These are phyloP conservation scores for Sugiyamaella castrensis DNA, from an alignment of 1,139 yeast genomes.

Conservation along the genomic window DNA sequence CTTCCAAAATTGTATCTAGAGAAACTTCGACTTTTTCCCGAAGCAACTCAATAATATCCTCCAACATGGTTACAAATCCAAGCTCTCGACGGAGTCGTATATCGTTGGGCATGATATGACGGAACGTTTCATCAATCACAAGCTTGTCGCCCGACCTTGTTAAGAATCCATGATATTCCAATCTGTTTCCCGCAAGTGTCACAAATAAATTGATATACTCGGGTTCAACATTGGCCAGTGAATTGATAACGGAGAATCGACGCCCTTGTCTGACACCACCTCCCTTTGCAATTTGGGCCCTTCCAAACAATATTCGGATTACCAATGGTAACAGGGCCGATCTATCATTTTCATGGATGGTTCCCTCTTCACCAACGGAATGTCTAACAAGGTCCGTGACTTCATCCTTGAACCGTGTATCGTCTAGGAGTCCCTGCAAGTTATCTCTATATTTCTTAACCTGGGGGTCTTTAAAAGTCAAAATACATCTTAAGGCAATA, in stretches of 20 bases:
- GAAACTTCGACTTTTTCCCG: slow-evolving; percentile 57
- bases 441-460: slow-evolving; percentile 70
- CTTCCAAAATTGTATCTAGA: slow-evolving; percentile 53
- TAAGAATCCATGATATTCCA: slow-evolving; percentile 45
- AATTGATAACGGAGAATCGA: slow-evolving; percentile 71
- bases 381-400: slow-evolving; percentile 58
- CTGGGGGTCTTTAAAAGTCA: slow-evolving; percentile 59
- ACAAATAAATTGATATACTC: slow-evolving; percentile 58
- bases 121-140: slow-evolving; percentile 28
- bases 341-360: slow-evolving; percentile 61
- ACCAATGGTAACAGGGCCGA: slow-evolving; percentile 64
- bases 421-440: slow-evolving; percentile 73
- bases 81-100: slow-evolving; percentile 51
- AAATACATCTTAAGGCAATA: slow-evolving; percentile 67
- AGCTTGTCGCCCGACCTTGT: slow-evolving; percentile 16
- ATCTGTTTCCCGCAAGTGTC: slow-evolving; percentile 56
- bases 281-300: slow-evolving; percentile 54
- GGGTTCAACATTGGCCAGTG: slow-evolving; percentile 61
- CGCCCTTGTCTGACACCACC: slow-evolving; percentile 66
- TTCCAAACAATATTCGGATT: slow-evolving; percentile 78
- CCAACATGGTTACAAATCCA: slow-evolving; percentile 71
- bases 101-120: slow-evolving; percentile 18
- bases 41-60: slow-evolving; percentile 59
- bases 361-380: slow-evolving; percentile 46
- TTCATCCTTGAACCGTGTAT: slow-evolving; percentile 82